A percentile compares a stretch with the other conserved stretches of the same genome.
phyloP scores from a whole-genome alignment of 2,329 filamentous ascomycete species.

The Westerdykella aurantiaca region DNA sequence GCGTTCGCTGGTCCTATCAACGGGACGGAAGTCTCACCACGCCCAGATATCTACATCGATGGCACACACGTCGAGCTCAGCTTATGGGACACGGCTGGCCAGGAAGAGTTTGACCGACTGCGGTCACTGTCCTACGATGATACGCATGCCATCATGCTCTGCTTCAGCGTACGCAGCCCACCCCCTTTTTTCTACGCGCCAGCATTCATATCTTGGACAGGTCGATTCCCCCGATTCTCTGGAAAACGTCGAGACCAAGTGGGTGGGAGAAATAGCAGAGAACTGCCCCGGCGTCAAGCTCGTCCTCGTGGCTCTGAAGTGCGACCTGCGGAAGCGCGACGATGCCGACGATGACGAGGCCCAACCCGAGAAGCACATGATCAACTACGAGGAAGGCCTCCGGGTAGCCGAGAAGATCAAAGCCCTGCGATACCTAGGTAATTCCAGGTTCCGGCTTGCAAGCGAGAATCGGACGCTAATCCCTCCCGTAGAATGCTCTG shows the following conservation, averaged over 20 bases:
- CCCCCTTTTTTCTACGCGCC: not conserved
- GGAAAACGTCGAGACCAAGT: slow-evolving; percentile 98
- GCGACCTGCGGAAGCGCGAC: slow-evolving; percentile 77
- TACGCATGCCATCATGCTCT: slow-evolving; percentile 97
- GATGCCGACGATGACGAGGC: slow-evolving; percentile 52
- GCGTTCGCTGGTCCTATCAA: not conserved
- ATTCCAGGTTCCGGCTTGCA: slow-evolving; percentile 11
- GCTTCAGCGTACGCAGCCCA: slow-evolving; percentile 60
- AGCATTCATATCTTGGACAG: slow-evolving; percentile 29
- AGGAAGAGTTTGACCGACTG: slow-evolving; percentile 97
- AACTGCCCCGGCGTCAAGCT: slow-evolving; percentile 95
- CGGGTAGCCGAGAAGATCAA: slow-evolving; percentile 88
- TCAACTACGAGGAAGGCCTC: slow-evolving; percentile 85
- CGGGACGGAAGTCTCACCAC: not conserved
- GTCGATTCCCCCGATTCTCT: slow-evolving; percentile 93
- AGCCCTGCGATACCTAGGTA: slow-evolving; percentile 82
- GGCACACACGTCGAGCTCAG: slow-evolving; percentile 95
- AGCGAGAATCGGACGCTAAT: slow-evolving; percentile 4
- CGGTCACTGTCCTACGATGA: slow-evolving; percentile 96
- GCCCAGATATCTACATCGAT: slow-evolving; percentile 91
- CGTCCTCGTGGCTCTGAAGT: slow-evolving; percentile 92
- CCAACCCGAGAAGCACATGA: slow-evolving; percentile 54
- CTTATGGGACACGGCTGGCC: slow-evolving; percentile 95
- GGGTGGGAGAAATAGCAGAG: slow-evolving; percentile 96
- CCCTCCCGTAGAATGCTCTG: slow-evolving; percentile 71